Evolutionary conservation across 2,329 filamentous ascomycete genomes (phyloP).

Genomic region (Pseudogymnoascus sp.): DNA sequence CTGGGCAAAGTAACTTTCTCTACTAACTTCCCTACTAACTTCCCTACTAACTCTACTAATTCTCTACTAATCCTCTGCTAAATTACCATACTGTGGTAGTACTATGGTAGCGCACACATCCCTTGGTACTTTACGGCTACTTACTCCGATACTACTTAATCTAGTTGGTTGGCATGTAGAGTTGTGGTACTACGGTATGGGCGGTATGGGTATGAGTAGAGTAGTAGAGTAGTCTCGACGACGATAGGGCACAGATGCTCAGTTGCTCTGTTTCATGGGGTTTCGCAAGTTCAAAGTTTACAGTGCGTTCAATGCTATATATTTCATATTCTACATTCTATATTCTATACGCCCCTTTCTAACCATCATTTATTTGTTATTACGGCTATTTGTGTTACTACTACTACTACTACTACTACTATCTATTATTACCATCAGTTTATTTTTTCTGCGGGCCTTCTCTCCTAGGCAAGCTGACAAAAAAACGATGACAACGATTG

Average conservation of each 20-base stretch:
- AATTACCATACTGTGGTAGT: too few species aligned
- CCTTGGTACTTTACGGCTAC: conserved; percentile 3
- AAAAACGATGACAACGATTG: not conserved
- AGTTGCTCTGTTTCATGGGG: not conserved
- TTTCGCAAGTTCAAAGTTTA: not conserved
- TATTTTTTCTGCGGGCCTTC: not conserved
- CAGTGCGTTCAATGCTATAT: not conserved
- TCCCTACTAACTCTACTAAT: too few species aligned
- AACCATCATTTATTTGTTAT: not conserved
- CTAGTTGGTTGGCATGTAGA: not conserved
- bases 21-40: too few species aligned
- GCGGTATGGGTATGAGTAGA: too few species aligned
- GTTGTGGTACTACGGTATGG: not conserved
- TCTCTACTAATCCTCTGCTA: too few species aligned
- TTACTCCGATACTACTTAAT: not conserved
- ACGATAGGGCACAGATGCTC: conserved; percentile 6
- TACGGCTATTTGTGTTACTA: not conserved
- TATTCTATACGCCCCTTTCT: not conserved
- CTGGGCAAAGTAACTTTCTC: not conserved
- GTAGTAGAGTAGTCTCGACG: too few species aligned
- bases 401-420: not conserved
- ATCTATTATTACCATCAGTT: not conserved
- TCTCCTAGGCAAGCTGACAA: not conserved
- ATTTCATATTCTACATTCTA: not conserved
- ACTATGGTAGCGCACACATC: not conserved